Conservation (phyloP, 2,329 filamentous ascomycete species). For the Aspergillus aculeatinus region DNA sequence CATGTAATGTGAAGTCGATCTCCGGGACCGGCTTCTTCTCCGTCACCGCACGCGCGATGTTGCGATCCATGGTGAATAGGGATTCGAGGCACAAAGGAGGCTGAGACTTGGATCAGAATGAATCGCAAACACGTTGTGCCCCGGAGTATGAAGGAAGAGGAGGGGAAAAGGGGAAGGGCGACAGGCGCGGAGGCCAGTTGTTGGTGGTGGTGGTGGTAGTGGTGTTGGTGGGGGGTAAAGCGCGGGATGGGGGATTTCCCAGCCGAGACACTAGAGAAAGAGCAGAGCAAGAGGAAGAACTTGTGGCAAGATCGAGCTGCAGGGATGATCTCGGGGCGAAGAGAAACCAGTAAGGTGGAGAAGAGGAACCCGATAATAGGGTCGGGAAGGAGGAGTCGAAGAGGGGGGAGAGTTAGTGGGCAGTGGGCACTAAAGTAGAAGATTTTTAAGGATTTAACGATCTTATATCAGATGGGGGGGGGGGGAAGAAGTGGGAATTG, state of each 20-base stretch:
- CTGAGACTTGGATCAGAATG: slow-evolving; percentile 8
- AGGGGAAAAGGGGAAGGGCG: slow-evolving; percentile 9
- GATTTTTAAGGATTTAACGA: neutral
- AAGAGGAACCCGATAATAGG: neutral
- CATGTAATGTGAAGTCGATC: slow-evolving; percentile 98
- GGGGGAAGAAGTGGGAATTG: neutral
- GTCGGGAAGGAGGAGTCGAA: neutral
- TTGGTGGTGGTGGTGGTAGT: neutral
- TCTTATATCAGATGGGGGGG: neutral
- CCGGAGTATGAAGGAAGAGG: slow-evolving; percentile 7
- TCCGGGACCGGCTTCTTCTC: slow-evolving; percentile 95
- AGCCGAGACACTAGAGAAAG: slow-evolving; percentile 1
- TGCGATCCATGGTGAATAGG: slow-evolving; percentile 39
- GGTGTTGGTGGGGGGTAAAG: neutral
- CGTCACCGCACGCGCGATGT: slow-evolving; percentile 81
- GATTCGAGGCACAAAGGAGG: slow-evolving; percentile 6
- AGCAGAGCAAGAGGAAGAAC: neutral
- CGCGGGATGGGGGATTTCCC: slow-evolving; percentile 7
- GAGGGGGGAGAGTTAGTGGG: neutral
- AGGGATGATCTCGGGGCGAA: neutral
- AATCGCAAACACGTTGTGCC: slow-evolving; percentile 17
- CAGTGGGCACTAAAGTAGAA: neutral
- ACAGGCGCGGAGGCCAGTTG: slow-evolving; percentile 4
- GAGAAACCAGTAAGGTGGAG: neutral
- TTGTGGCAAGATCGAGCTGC: neutral